phyloP scores from a whole-genome alignment of 306 rosid genomes.

The Casuarina glauca region DNA sequence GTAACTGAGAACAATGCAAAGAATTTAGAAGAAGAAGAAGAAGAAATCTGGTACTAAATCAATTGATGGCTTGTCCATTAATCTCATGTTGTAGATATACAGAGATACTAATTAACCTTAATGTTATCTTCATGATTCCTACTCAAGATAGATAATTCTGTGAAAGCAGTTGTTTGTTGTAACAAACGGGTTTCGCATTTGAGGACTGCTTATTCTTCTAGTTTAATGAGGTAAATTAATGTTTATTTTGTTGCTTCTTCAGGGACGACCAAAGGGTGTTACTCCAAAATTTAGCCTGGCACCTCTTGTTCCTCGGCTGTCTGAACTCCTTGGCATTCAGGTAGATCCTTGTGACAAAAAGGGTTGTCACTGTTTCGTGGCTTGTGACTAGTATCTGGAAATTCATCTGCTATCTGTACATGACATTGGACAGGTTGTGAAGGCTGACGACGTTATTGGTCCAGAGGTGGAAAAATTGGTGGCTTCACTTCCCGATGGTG shows the following conservation, averaged over 20 bases:
- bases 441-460: slow-evolving; percentile 92
- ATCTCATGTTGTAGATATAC: slow-evolving; percentile 2
- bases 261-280: slow-evolving; percentile 99
- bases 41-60: background rate
- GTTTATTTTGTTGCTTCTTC: slow-evolving; percentile 37
- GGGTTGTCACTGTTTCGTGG: slow-evolving; percentile 12
- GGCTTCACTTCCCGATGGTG: slow-evolving; percentile 80
- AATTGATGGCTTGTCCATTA: background rate
- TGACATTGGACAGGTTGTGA: slow-evolving; percentile 62
- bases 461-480: slow-evolving; percentile 90
- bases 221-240: slow-evolving; percentile 31
- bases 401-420: slow-evolving; percentile 21
- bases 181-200: background rate
- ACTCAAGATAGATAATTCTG: background rate
- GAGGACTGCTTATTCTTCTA: background rate
- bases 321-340: slow-evolving; percentile 92
- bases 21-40: background rate
- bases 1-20: slow-evolving; percentile 2
- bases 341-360: slow-evolving; percentile 30
- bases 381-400: slow-evolving; percentile 14
- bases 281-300: slow-evolving; percentile 95
- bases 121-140: background rate
- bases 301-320: slow-evolving; percentile 93
- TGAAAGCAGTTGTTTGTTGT: background rate
- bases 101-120: background rate